Base-by-base conservation (phyloP, 768 basidiomycete genomes). In the Ephemerocybe angulata region DNA sequence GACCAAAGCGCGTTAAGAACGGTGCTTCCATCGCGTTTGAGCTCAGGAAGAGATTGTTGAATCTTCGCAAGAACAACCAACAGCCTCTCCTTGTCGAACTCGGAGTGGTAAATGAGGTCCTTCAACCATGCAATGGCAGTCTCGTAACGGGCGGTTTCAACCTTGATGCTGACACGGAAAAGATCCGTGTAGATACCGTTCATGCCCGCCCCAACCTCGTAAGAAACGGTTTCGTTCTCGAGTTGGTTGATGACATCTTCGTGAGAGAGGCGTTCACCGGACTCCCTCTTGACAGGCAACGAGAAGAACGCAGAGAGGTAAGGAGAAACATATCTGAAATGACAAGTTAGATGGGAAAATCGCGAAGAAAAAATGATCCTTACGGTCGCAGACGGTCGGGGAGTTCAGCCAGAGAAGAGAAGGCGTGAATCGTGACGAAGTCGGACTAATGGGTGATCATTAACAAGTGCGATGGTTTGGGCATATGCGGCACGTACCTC, bases 161-260 rank as follows among this genome's bases (percentile, higher is more conserved):
- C 96, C 70, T 91, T 91, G 69, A 99, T 80, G 59, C 76, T 82
- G 53, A 97, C 72, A 13, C 86, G 82, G 50, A 92, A 66, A 19
- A 78, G 79, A 63, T 99, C 93, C 4, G 84, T 72, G 65, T 95
- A 94, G n/a, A 72, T 66, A 49, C 76, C 76, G 17, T 77, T 75
- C 58, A 85, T 65, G 13, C 92, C 92, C 7, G 91, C 76, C 24
- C 77, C 77, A 53, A 80, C 81, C 53, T 88, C 87, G 65, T 98
- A 97, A 2, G 83, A 84, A 24, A 98, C 92, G 0, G 97, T 98
- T 60, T 90, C 88, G 67, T 93, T 81, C 63, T 97, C 93, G 1
- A 99, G 83, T 58, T 83, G 82, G 69, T 95, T 87, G 57, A 98
- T 81, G 25, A 98, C 97, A 53, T 95, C 84, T 70, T 98, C 97